phyloP scores from a whole-genome alignment of 192 early-diverging fungal species.

The Ambispora gerdemannii region DNA sequence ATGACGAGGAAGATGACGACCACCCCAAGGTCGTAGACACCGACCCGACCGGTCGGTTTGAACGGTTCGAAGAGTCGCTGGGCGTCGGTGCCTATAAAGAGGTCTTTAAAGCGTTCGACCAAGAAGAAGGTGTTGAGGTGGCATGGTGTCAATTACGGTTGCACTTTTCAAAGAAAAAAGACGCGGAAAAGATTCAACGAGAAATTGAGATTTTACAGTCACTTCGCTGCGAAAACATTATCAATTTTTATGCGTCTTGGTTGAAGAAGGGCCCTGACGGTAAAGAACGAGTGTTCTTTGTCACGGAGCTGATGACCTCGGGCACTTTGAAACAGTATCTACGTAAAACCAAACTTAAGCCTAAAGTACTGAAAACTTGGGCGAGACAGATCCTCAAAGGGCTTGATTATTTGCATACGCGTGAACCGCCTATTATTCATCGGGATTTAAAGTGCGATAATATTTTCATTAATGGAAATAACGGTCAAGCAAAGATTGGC shows the following conservation, averaged over 20 bases:
- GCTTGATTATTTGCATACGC: slow-evolving; percentile 73
- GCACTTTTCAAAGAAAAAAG: slow-evolving; percentile 41
- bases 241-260: slow-evolving; percentile 73
- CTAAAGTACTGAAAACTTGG: slow-evolving; percentile 78
- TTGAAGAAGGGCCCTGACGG: slow-evolving; percentile 51
- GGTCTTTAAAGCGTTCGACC: slow-evolving; percentile 79
- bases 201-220: slow-evolving; percentile 70
- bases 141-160: slow-evolving; percentile 83
- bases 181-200: slow-evolving; percentile 38
- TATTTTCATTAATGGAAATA: slow-evolving; percentile 86
- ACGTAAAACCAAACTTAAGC: slow-evolving; percentile 67
- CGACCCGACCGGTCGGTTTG: slow-evolving; percentile 64
- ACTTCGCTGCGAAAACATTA: slow-evolving; percentile 79
- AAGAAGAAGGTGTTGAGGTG: slow-evolving; percentile 82
- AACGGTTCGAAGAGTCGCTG: slow-evolving; percentile 54
- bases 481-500: slow-evolving; percentile 86
- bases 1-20: slow-evolving; percentile 40
- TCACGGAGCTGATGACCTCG: slow-evolving; percentile 90
- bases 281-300: slow-evolving; percentile 71
- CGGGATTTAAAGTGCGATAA: slow-evolving; percentile 73
- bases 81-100: slow-evolving; percentile 83
- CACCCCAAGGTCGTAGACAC: slow-evolving; percentile 37
- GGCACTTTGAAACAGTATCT: slow-evolving; percentile 80
- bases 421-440: slow-evolving; percentile 82
- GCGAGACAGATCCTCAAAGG: slow-evolving; percentile 77